Conservation (phyloP, 2,329 filamentous ascomycete species). For the Trichoderma semiorbis region DNA sequence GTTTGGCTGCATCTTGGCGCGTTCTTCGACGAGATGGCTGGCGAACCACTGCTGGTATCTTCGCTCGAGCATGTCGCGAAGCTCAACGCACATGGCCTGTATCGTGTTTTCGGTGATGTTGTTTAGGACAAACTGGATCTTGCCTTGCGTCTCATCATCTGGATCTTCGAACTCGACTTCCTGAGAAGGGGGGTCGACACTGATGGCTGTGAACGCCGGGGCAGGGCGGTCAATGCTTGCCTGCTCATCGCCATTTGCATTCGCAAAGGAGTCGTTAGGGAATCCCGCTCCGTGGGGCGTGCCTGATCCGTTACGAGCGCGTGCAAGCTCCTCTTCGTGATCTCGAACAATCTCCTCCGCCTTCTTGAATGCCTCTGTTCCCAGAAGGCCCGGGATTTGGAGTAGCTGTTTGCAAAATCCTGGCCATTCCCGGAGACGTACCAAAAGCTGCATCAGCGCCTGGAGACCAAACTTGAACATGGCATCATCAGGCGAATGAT, state of each 20-base stretch:
- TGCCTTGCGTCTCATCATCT: constrained; percentile 80
- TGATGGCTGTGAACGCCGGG: constrained; percentile 74
- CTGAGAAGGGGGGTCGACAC: constrained; percentile 65
- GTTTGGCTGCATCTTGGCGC: constrained; percentile 95
- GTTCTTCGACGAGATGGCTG: constrained; percentile 88
- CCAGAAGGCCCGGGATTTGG: constrained; percentile 75
- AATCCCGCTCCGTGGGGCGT: constrained; percentile 36
- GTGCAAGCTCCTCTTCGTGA: constrained; percentile 57
- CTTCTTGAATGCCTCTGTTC: constrained; percentile 79
- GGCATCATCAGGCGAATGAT: constrained; percentile 74
- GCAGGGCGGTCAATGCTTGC: constrained; percentile 56
- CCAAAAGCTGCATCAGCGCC: constrained; percentile 82
- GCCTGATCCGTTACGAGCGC: constrained; percentile 51
- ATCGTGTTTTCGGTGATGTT: constrained; percentile 92
- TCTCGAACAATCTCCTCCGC: constrained; percentile 76
- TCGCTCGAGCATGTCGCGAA: constrained; percentile 73
- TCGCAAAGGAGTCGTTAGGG: constrained; percentile 54
- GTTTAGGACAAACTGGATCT: constrained; percentile 92
- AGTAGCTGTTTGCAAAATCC: constrained; percentile 84
- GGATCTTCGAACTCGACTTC: constrained; percentile 74
- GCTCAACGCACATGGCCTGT: constrained; percentile 75
- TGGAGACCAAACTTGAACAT: constrained; percentile 99
- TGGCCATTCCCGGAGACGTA: constrained; percentile 88
- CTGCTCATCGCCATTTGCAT: constrained; percentile 67
- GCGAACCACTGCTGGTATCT: constrained; percentile 96